These are phyloP conservation scores for Tilletia setariae DNA, from an alignment of 1,284 basidiomycete species.

Conservation along the genomic window DNA sequence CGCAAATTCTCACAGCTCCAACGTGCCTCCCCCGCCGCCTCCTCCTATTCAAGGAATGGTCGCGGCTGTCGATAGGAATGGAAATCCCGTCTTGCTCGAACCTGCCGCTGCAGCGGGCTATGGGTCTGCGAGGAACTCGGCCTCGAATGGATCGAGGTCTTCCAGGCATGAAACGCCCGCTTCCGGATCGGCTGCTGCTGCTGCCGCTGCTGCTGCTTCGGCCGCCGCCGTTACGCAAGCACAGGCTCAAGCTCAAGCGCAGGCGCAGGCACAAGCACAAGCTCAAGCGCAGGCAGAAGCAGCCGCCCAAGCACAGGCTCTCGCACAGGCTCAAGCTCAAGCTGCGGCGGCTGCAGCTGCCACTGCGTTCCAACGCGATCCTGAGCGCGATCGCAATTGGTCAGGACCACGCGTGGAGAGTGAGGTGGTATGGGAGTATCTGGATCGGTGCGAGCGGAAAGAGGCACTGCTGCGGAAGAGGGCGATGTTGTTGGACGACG, in stretches of 20 bases:
- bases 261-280: slow-evolving; percentile 28
- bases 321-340: slow-evolving; percentile 14
- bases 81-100: no score
- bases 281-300: slow-evolving; percentile 23
- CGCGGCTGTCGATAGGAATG: no score
- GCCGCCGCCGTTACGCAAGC: background rate
- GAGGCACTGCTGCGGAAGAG: slow-evolving; percentile 23
- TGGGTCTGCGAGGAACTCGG: no score
- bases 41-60: no score
- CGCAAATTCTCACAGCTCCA: no score
- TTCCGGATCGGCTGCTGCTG: no score
- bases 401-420: slow-evolving; percentile 49
- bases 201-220: no score
- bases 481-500: slow-evolving; percentile 3
- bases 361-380: slow-evolving; percentile 10
- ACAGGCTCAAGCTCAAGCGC: slow-evolving; percentile 14
- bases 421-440: slow-evolving; percentile 50
- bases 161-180: no score
- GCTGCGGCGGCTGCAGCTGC: slow-evolving; percentile 28
- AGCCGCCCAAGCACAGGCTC: slow-evolving; percentile 28
- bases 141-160: no score
- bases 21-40: no score
- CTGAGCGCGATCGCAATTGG: slow-evolving; percentile 26
- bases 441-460: slow-evolving; percentile 46
- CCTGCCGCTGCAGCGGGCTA: no score